Evolutionary conservation across 495 filamentous ascomycete species (phyloP), one percentile per base, ranked within the genome.

Genomic region (Tuber indicum): DNA sequence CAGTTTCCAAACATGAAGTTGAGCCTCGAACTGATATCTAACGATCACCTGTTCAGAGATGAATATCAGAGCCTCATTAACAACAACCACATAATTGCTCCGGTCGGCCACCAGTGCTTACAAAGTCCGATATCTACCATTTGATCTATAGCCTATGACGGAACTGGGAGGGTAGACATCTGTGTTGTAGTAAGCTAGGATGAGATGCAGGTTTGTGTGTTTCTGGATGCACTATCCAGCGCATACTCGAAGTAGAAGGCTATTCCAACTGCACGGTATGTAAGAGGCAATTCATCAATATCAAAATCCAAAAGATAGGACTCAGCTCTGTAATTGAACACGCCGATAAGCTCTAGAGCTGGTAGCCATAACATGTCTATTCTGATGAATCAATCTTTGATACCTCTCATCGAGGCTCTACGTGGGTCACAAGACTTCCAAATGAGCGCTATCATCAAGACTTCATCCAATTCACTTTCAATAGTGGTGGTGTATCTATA

Each of bases 131-230:
- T 71, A 71, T 71, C 10, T 39, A 39, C 9, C 69, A 26, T 10
- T 39, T 71, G 10, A 71, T 71, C 69, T 71, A 10, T 26, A 71
- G 32, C 10, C n/a, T 71, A 9, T 32, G 69, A 71, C 32, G 69
- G 9, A 26, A 26, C 69, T 71, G 69, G 69, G 69, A 71, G n/a
- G 69, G 69, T 14, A 71, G 69, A 71, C 32, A 39, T 14, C 69
- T 71, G 9, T 71, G n/a, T 39, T 71, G 69, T n/a, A 71, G 69
- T 14, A 71, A 71, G 42, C 42, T 10, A 26, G 69, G 69, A 14
- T 39, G 42, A 9, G 9, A 71, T 14, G 69, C 69, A 71, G n/a
- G n/a, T 9, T 26, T 71, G 9, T 9, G 9, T 71, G 69, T 71
- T 32, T 71, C 69, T 10, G 10, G 9, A 71, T 39, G 42, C 42